Percentiles rank a stretch among this genome's conserved stretches.
phyloP scores from a whole-genome alignment of 2,329 filamentous ascomycete species.

The Alternaria infectoria region DNA sequence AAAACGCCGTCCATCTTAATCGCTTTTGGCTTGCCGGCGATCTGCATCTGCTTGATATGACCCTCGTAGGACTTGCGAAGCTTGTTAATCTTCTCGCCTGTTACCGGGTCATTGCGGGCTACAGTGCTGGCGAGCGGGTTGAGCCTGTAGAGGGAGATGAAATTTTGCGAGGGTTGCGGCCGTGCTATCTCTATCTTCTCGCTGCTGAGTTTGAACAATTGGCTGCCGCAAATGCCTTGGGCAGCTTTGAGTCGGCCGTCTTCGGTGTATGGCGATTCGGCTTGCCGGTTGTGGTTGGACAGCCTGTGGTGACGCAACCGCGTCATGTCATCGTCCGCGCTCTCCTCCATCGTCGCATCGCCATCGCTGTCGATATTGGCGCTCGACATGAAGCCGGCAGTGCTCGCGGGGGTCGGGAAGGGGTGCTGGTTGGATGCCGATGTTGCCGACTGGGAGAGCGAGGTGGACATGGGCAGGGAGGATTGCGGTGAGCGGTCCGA shows the following conservation, averaged over 20 bases:
- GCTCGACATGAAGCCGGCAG: conserved; percentile 39
- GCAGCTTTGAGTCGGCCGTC: conserved; percentile 37
- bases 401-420: conserved; percentile 50
- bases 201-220: conserved; percentile 46
- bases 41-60: conserved; percentile 57
- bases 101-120: conserved; percentile 64
- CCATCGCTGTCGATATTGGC: conserved; percentile 50
- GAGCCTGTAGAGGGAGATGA: conserved; percentile 65
- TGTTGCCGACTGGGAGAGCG: conserved; percentile 41
- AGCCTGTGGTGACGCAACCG: conserved; percentile 47
- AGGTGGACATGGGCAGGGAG: conserved; percentile 48
- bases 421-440: conserved; percentile 40
- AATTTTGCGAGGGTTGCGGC: conserved; percentile 64
- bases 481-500: conserved; percentile 51
- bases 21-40: conserved; percentile 58
- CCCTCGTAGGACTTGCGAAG: conserved; percentile 64
- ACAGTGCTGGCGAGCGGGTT: conserved; percentile 63
- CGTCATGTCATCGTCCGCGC: conserved; percentile 33
- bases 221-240: conserved; percentile 37
- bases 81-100: conserved; percentile 70
- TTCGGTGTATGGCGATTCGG: conserved; percentile 29
- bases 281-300: conserved; percentile 57
- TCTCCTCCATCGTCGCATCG: conserved; percentile 52
- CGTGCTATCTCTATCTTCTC: conserved; percentile 53
- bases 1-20: conserved; percentile 49